Conservation (phyloP, 306 rosid genomes). For the Glycyrrhiza uralensis region DNA sequence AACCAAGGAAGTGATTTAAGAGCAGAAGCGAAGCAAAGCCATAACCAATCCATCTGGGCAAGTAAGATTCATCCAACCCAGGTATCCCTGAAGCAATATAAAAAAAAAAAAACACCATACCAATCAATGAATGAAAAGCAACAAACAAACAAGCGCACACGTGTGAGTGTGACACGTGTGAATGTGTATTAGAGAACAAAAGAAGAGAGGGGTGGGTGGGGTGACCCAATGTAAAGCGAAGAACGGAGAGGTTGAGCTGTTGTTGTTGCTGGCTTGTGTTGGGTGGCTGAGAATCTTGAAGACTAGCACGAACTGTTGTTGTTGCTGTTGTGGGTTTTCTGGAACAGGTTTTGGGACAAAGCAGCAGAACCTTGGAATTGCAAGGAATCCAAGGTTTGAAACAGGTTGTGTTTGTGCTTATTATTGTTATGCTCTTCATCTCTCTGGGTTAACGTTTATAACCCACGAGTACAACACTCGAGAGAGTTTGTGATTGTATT, state of each 20-base stretch:
- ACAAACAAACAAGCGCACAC: not conserved
- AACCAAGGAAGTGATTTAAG: conserved; percentile 67
- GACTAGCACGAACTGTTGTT: conserved; percentile 40
- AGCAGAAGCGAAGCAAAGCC: conserved; percentile 83
- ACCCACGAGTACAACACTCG: no score
- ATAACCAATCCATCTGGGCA: conserved; percentile 96
- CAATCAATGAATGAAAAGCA: not conserved
- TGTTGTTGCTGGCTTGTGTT: conserved; percentile 33
- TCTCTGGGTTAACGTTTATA: no score
- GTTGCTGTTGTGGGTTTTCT: conserved; percentile 19
- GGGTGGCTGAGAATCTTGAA: conserved; percentile 50
- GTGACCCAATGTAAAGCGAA: conserved; percentile 86
- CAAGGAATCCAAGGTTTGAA: conserved; percentile 34
- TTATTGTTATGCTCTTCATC: conserved; percentile 30
- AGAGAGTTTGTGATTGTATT: no score
- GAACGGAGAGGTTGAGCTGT: conserved; percentile 78
- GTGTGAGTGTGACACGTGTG: no score
- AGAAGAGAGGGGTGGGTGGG: not conserved
- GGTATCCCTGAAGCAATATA: conserved; percentile 73
- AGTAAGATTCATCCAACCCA: conserved; percentile 92
- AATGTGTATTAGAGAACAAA: no score
- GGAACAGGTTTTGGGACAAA: conserved; percentile 30
- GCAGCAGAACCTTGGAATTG: not conserved
- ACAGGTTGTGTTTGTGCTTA: no score
- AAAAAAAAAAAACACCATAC: not conserved